Conservation (phyloP, 257 asterid species). For the Gentiana macrophylla region DNA sequence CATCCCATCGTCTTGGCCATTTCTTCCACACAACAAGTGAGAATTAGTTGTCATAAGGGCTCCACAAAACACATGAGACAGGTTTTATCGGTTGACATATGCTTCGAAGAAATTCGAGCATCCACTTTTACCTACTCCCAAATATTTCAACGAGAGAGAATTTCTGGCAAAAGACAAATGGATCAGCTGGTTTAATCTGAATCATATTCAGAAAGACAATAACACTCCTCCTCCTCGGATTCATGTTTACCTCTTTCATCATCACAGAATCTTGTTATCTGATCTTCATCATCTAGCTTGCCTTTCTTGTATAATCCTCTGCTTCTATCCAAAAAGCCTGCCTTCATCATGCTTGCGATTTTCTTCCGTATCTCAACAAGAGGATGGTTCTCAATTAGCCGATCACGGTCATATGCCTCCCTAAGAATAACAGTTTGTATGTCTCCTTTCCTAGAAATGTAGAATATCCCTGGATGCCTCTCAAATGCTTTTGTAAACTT, state of each 20-base stretch:
- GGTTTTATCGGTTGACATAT: no score
- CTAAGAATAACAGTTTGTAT: conserved; percentile 72
- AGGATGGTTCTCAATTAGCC: conserved; percentile 59
- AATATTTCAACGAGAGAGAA: no score
- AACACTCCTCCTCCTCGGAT: conserved; percentile 43
- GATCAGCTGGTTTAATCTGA: conserved; percentile 29
- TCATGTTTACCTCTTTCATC: conserved; percentile 12
- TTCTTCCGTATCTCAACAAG: conserved; percentile 49
- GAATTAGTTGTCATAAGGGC: no score
- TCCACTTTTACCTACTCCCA: no score
- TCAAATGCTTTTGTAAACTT: conserved; percentile 86
- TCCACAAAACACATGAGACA: no score
- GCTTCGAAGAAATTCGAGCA: no score
- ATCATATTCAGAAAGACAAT: conserved; percentile 41
- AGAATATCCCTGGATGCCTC: conserved; percentile 84
- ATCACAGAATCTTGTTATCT: conserved; percentile 9
- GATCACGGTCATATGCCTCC: conserved; percentile 65
- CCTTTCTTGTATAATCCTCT: conserved; percentile 51
- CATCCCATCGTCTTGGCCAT: no score
- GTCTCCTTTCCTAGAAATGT: conserved; percentile 65
- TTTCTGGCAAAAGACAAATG: not conserved
- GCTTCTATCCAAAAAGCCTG: conserved; percentile 61
- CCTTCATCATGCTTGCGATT: conserved; percentile 52
- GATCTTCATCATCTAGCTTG: conserved; percentile 15
- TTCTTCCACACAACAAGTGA: no score